Conservation (phyloP, 208 protist species). For the Herpetomonas samuelpessoai region DNA sequence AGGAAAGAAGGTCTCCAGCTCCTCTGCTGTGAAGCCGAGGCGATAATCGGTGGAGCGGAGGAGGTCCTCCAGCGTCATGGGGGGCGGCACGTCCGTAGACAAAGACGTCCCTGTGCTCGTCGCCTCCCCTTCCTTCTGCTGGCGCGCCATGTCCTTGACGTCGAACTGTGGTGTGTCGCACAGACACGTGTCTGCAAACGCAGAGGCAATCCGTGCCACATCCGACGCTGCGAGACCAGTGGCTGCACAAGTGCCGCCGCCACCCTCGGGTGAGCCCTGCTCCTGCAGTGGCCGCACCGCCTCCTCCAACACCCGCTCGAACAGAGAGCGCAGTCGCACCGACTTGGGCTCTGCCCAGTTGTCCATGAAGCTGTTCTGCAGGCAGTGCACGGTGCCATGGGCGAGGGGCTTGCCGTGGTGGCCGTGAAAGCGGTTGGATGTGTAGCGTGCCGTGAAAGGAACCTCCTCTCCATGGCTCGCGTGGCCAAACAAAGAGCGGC, state of each 20-base stretch:
- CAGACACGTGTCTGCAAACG: slow-evolving; percentile 36
- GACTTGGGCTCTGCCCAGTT: slow-evolving; percentile 58
- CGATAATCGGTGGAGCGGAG: slow-evolving; percentile 29
- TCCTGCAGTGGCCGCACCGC: slow-evolving; percentile 13
- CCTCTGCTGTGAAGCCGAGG: slow-evolving; percentile 24
- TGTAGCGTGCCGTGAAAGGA: slow-evolving; percentile 31
- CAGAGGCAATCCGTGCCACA: slow-evolving; percentile 23
- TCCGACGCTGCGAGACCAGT: neutral
- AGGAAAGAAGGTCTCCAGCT: slow-evolving; percentile 21
- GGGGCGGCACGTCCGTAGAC: too few species aligned
- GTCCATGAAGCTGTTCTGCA: slow-evolving; percentile 62
- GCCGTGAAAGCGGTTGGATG: slow-evolving; percentile 42
- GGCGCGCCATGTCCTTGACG: slow-evolving; percentile 16
- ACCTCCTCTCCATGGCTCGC: neutral
- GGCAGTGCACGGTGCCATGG: slow-evolving; percentile 31
- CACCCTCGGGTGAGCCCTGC: neutral
- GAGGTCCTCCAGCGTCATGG: slow-evolving; percentile 15
- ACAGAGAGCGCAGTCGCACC: slow-evolving; percentile 20
- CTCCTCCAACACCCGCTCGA: slow-evolving; percentile 17
- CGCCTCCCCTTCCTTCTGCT: neutral
- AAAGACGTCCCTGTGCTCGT: slow-evolving; percentile 6
- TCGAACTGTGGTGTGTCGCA: slow-evolving; percentile 37
- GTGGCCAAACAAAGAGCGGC: slow-evolving; percentile 12
- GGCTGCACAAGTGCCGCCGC: too few species aligned
- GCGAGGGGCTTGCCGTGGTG: slow-evolving; percentile 18